Evolutionary conservation across 2,329 filamentous ascomycete genomes (phyloP), one percentile per base, ranked within the genome.

Genomic region (Trichoderma koningii): DNA sequence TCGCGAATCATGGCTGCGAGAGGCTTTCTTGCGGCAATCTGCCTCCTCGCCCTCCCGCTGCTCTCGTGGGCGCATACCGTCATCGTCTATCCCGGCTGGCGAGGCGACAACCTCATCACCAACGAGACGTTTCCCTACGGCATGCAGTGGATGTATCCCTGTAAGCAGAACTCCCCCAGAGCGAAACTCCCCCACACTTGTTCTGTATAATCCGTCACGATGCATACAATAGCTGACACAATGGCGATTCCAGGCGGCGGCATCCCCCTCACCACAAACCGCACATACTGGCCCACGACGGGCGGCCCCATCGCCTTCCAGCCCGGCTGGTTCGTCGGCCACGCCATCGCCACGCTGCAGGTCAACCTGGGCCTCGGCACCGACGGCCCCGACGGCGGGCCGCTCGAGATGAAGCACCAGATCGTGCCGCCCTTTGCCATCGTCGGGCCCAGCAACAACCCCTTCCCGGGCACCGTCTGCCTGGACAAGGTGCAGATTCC

Each of bases 61-160:
- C 41, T 47, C 14, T 47, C 59, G 19, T 62, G 59, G 59, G 59
- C 88, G n/a, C 92, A 96, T 76, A 90, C 85, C n/a, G 85, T 96
- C 73, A 89, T 96, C 75, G 88, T 89, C 68, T 96, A 96, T 74
- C 93, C 92, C 0, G 91, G 90, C 70, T 95, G 90, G 88, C 81
- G 93, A 84, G 93, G 92, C 69, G 88, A 96, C 81, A 96, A 92
- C 75, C 85, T 96, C 68, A 84, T 89, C 73, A 90, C 89, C 48
- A 96, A 92, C 75, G 87, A 86, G 3, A 87, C 85, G 0, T 95
- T 87, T 70, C 93, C 93, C 1, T 96, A 90, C 70, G 93, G 93
- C 78, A 94, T 95, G 91, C 90, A 96, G 80, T 97, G 93, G 93
- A 87, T 89, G 76, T 97, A 96, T 81, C 93, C 93, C 77, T 97